These are phyloP conservation scores for Plasmodium blacklocki DNA, from an alignment of 169 alveolate species.

Conservation along the genomic window DNA sequence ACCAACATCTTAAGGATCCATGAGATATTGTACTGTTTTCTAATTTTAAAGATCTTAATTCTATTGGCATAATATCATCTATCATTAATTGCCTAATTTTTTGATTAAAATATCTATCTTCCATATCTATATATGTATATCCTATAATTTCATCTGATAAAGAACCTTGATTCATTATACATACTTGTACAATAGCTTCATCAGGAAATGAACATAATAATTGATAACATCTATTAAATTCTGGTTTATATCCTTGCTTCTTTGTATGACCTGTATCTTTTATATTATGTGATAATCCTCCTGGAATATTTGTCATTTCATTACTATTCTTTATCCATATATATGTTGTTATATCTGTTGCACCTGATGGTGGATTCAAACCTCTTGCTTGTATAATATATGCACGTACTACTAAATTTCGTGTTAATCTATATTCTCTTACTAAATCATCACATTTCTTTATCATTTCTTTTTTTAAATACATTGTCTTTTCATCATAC, in stretches of 20 bases:
- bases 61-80: conserved; percentile 87
- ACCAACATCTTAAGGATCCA: conserved; percentile 92
- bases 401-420: conserved; percentile 88
- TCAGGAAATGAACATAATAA: conserved; percentile 92
- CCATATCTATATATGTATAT: conserved; percentile 90
- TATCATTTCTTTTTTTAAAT: conserved; percentile 55
- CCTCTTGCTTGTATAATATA: conserved; percentile 92
- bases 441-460: conserved; percentile 73
- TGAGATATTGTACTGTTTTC: conserved; percentile 89
- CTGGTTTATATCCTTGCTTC: conserved; percentile 91
- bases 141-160: conserved; percentile 91
- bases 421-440: conserved; percentile 62
- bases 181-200: conserved; percentile 88
- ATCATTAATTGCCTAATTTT: conserved; percentile 85
- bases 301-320: conserved; percentile 81
- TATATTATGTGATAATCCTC: conserved; percentile 85
- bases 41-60: conserved; percentile 84
- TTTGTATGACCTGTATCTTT: conserved; percentile 87
- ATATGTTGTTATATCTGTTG: conserved; percentile 84
- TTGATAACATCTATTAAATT: conserved; percentile 89
- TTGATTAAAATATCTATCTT: conserved; percentile 91
- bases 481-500: conserved; percentile 61
- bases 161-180: conserved; percentile 89
- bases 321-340: conserved; percentile 88
- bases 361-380: conserved; percentile 89